phyloP scores from a whole-genome alignment of 306 rosid species.

The Vigna angularis region DNA sequence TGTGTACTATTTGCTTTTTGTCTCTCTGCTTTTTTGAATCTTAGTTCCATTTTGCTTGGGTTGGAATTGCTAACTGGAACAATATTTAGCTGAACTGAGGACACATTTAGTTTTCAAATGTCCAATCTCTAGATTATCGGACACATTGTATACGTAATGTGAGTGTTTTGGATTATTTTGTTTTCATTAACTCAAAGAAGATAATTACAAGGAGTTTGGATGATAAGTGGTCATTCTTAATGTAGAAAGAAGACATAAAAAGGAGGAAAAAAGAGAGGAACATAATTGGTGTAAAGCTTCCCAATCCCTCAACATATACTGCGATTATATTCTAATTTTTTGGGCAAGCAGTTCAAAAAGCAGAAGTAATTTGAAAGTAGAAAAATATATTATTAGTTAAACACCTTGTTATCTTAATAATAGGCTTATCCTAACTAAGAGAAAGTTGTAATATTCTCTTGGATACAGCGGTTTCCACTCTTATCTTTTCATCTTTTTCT shows the following conservation, averaged over 20 bases:
- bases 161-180: not conserved
- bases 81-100: slow-evolving; percentile 3
- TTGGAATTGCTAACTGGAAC: slow-evolving; percentile 22
- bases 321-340: slow-evolving; percentile 14
- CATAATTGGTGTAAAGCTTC: slow-evolving; percentile 18
- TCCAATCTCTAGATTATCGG: slow-evolving; percentile 1
- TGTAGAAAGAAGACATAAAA: slow-evolving; percentile 23
- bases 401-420: slow-evolving; percentile 5
- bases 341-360: slow-evolving; percentile 20
- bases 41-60: slow-evolving; percentile 3
- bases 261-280: not conserved
- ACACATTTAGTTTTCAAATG: slow-evolving; percentile 24
- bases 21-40: slow-evolving; percentile 7
- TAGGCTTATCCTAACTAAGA: slow-evolving; percentile 10
- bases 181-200: slow-evolving; percentile 20
- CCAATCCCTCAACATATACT: slow-evolving; percentile 2
- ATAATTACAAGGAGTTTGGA: slow-evolving; percentile 24
- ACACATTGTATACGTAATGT: not conserved
- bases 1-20: slow-evolving; percentile 22
- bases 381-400: not conserved
- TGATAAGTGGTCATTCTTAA: slow-evolving; percentile 15
- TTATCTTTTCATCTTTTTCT: slow-evolving; percentile 22
- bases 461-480: slow-evolving; percentile 16
- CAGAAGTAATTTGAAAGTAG: slow-evolving; percentile 9
- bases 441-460: slow-evolving; percentile 8